Percentiles rank a stretch among this genome's conserved stretches.
Evolutionary conservation across 2,329 filamentous ascomycete genomes (phyloP).

Genomic region (Westerdykella aurantiaca): DNA sequence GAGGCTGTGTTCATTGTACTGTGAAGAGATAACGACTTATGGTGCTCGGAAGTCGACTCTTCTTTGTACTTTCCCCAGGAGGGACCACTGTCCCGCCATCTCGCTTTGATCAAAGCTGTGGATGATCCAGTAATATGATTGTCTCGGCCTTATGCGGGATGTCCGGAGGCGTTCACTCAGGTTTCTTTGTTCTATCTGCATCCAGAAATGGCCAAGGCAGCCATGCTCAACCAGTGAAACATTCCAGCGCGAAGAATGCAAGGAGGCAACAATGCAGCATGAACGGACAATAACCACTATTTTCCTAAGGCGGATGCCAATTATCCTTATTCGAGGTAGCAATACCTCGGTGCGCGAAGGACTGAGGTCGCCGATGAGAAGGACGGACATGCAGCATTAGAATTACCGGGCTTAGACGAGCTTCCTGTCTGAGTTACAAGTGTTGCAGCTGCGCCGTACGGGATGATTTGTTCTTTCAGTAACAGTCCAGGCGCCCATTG

Average conservation of each 20-base stretch:
- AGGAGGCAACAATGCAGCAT: slow-evolving; percentile 29
- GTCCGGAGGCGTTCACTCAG: slow-evolving; percentile 20
- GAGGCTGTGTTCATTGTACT: slow-evolving; percentile 32
- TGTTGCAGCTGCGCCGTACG: too few relatives aligned
- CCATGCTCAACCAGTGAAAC: slow-evolving; percentile 25
- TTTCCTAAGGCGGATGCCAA: too few relatives aligned
- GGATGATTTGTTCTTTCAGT: too few relatives aligned
- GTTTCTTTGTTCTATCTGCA: slow-evolving; percentile 33
- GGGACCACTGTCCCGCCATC: slow-evolving; percentile 10
- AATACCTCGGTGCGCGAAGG: too few relatives aligned
- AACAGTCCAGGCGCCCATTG: too few relatives aligned
- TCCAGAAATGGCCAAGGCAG: slow-evolving; percentile 31
- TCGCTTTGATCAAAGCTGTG: slow-evolving; percentile 19
- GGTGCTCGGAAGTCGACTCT: slow-evolving; percentile 17
- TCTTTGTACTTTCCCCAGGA: slow-evolving; percentile 32
- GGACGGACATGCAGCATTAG: too few relatives aligned
- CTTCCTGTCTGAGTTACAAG: too few relatives aligned
- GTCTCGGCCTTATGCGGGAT: slow-evolving; percentile 31
- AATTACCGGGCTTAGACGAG: too few relatives aligned
- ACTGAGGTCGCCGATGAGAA: too few relatives aligned
- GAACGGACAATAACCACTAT: slow-evolving; percentile 13
- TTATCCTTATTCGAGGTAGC: too few relatives aligned
- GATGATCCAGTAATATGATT: slow-evolving; percentile 30
- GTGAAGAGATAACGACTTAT: slow-evolving; percentile 23
- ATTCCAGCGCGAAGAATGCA: slow-evolving; percentile 32